Percentiles rank a stretch among this genome's conserved stretches.
phyloP scores from a whole-genome alignment of 1,284 basidiomycete species.

The Schizophyllum amplum region DNA sequence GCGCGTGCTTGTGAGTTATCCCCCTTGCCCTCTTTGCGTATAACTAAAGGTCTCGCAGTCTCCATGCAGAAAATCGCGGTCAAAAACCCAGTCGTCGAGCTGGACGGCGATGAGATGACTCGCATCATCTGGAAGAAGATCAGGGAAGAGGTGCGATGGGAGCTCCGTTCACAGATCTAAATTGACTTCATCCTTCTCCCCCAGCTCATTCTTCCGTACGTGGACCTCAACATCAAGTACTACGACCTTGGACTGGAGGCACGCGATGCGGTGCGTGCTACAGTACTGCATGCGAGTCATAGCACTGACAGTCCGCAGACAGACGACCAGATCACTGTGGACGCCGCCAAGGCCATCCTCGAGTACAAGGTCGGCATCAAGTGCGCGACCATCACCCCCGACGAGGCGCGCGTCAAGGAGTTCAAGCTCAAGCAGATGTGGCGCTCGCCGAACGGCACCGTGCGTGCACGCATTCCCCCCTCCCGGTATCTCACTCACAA shows the following conservation, averaged over 20 bases:
- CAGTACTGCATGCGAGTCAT: neutral
- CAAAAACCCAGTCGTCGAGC: constrained; percentile 76
- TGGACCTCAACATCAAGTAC: constrained; percentile 97
- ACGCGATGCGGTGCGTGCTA: constrained; percentile 67
- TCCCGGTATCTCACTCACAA: neutral
- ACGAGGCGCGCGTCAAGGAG: constrained; percentile 90
- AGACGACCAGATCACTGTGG: constrained; percentile 88
- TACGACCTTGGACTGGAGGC: constrained; percentile 93
- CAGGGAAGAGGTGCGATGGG: constrained; percentile 71
- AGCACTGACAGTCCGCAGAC: constrained; percentile 51
- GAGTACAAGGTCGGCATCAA: constrained; percentile 91
- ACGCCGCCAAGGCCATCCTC: constrained; percentile 88
- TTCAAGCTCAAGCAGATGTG: constrained; percentile 99
- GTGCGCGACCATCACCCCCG: constrained; percentile 98
- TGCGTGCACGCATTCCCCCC: constrained; percentile 27
- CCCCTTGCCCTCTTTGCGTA: neutral
- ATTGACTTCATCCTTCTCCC: neutral
- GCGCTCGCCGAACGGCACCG: constrained; percentile 92
- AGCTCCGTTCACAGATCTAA: constrained; percentile 1
- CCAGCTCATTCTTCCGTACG: constrained; percentile 90
- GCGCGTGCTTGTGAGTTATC: neutral
- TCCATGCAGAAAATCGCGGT: neutral
- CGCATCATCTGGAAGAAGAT: constrained; percentile 99
- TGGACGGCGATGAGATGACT: constrained; percentile 97
- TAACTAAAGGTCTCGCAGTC: neutral